Conservation (phyloP, 306 rosid species). For the Neltuma alba region DNA sequence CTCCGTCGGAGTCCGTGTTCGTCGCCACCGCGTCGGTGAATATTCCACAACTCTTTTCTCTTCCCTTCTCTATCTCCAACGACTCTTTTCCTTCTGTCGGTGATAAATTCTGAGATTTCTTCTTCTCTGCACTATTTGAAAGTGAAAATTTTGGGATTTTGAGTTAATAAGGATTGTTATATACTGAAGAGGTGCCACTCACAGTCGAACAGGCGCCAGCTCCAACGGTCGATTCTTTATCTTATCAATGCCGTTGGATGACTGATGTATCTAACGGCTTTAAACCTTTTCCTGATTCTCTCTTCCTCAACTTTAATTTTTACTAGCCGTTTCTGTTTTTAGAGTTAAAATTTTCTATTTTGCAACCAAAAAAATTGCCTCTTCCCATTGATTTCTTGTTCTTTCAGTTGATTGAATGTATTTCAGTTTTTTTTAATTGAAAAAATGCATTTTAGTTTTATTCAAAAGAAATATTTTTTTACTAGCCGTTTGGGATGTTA, state of each 20-base stretch:
- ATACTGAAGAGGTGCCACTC: neutral
- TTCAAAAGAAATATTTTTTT: neutral
- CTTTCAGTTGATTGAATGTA: neutral
- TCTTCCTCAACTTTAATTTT: neutral
- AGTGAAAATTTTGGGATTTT: neutral
- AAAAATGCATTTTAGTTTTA: neutral
- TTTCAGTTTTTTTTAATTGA: too few relatives aligned
- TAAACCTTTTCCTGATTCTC: neutral
- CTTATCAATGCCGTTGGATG: slow-evolving; percentile 25
- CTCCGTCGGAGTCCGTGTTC: slow-evolving; percentile 45
- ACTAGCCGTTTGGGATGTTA: slow-evolving; percentile 41
- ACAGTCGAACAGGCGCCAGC: neutral
- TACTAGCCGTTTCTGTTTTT: slow-evolving; percentile 45
- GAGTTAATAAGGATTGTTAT: neutral
- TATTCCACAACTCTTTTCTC: neutral
- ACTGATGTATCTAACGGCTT: slow-evolving; percentile 35
- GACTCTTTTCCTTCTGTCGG: neutral
- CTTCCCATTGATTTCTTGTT: neutral
- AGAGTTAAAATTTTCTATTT: too few relatives aligned
- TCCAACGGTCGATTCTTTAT: slow-evolving; percentile 43
- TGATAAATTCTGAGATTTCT: neutral
- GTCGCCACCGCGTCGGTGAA: slow-evolving; percentile 66
- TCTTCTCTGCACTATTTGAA: neutral
- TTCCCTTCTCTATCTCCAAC: neutral
- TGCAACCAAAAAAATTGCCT: neutral